Evolutionary conservation across 768 basidiomycete genomes (phyloP).

Genomic region (Russula olivacea): DNA sequence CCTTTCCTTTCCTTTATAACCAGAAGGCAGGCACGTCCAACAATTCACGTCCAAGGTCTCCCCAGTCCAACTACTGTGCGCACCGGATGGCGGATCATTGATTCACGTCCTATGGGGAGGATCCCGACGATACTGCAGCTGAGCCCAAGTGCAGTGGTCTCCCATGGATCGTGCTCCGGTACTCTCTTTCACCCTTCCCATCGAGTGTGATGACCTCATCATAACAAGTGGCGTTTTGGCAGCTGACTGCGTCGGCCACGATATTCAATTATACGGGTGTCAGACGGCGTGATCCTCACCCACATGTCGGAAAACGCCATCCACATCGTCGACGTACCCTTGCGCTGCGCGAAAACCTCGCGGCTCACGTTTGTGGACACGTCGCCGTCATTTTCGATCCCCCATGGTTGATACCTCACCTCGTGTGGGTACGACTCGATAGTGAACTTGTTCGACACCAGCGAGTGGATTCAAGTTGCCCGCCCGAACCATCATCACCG

Average conservation of each 20-base stretch:
- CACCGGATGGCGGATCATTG: constrained; percentile 64
- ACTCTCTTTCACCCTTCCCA: not conserved
- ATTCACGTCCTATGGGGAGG: constrained; percentile 53
- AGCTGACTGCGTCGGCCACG: constrained; percentile 57
- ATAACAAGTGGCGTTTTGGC: not conserved
- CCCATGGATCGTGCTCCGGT: constrained; percentile 30
- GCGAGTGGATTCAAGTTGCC: constrained; percentile 86
- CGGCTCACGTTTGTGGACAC: constrained; percentile 76
- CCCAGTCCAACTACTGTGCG: constrained; percentile 58
- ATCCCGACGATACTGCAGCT: constrained; percentile 39
- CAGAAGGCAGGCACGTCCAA: constrained; percentile 68
- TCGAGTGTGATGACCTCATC: not conserved
- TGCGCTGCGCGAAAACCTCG: constrained; percentile 50
- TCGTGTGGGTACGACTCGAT: constrained; percentile 80
- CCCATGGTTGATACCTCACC: constrained; percentile 71
- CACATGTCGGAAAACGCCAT: constrained; percentile 59
- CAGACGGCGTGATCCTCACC: constrained; percentile 62
- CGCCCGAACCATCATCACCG: constrained; percentile 64
- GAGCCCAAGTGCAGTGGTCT: constrained; percentile 49
- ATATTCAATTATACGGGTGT: constrained; percentile 73
- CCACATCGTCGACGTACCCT: constrained; percentile 69
- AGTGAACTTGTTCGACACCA: constrained; percentile 71
- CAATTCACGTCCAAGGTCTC: constrained; percentile 52
- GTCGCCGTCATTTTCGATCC: constrained; percentile 71
- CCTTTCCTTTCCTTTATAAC: constrained; percentile 6